phyloP scores from a whole-genome alignment of 768 basidiomycete species.

The Coprinopsis sp. region DNA sequence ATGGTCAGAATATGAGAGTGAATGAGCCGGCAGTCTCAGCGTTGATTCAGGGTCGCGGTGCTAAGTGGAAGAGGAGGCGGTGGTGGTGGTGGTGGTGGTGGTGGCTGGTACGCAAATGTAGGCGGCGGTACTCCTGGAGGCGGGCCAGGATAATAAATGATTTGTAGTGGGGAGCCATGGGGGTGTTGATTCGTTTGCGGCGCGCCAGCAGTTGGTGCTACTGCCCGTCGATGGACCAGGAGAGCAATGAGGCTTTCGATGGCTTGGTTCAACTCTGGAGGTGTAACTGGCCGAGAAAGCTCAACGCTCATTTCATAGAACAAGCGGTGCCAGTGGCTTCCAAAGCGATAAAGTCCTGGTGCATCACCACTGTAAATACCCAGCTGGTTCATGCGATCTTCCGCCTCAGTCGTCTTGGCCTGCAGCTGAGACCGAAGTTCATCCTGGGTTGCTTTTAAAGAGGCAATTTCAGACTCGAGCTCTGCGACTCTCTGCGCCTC shows the following conservation, averaged over 20 bases:
- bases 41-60: not conserved
- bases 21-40: too few relatives aligned
- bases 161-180: too few relatives aligned
- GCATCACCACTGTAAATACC: constrained; percentile 1
- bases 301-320: constrained; percentile 7
- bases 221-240: too few relatives aligned
- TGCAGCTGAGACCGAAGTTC: too few relatives aligned
- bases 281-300: not conserved
- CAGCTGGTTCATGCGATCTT: not conserved
- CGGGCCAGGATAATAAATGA: too few relatives aligned
- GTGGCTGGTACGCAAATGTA: not conserved
- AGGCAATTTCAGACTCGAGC: not conserved
- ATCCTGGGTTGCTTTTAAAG: not conserved
- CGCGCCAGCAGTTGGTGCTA: too few relatives aligned
- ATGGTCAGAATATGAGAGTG: too few relatives aligned
- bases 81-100: not conserved
- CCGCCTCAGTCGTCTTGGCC: not conserved
- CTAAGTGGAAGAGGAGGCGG: not conserved
- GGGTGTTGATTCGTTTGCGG: not conserved
- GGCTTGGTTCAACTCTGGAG: not conserved
- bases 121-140: too few relatives aligned
- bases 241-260: too few relatives aligned
- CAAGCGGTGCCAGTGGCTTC: not conserved
- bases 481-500: not conserved
- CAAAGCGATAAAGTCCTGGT: constrained; percentile 1